A percentile compares a stretch with the other conserved stretches of the same genome.
These are phyloP conservation scores for Ophiostoma piceae DNA, from an alignment of 2,329 filamentous ascomycete genomes.

Conservation along the genomic window DNA sequence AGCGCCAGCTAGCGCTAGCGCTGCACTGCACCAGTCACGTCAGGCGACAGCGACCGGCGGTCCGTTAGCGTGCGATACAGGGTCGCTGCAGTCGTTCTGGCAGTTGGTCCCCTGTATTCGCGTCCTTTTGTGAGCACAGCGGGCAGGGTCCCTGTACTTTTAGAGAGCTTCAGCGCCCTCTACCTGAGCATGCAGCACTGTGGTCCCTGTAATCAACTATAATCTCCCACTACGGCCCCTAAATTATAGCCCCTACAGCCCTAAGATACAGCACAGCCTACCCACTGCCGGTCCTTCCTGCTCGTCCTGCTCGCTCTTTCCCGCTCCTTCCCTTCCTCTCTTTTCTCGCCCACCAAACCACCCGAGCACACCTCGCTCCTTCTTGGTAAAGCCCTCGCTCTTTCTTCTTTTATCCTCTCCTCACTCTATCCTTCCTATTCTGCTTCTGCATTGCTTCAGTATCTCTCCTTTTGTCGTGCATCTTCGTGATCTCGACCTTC, in stretches of 20 bases:
- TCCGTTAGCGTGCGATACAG: conserved; percentile 8
- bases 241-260: no score
- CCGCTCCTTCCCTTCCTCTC: conserved; percentile 11
- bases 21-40: conserved; percentile 3
- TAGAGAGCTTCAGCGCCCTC: neutral
- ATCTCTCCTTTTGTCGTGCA: conserved; percentile 12
- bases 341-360: conserved; percentile 14
- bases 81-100: neutral
- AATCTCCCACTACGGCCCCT: no score
- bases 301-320: conserved; percentile 15
- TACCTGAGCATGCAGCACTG: neutral
- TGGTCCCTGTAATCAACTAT: neutral
- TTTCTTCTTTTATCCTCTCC: neutral
- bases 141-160: neutral
- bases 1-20: conserved; percentile 20
- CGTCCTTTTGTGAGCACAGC: neutral
- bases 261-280: no score
- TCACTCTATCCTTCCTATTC: neutral
- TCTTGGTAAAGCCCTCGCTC: conserved; percentile 3
- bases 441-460: neutral
- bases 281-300: conserved; percentile 1
- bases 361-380: neutral
- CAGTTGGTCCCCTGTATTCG: neutral
- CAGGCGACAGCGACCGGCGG: conserved; percentile 13
- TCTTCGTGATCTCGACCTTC: conserved; percentile 13